Conservation (phyloP, 306 rosid genomes). For the Luffa acutangula region DNA sequence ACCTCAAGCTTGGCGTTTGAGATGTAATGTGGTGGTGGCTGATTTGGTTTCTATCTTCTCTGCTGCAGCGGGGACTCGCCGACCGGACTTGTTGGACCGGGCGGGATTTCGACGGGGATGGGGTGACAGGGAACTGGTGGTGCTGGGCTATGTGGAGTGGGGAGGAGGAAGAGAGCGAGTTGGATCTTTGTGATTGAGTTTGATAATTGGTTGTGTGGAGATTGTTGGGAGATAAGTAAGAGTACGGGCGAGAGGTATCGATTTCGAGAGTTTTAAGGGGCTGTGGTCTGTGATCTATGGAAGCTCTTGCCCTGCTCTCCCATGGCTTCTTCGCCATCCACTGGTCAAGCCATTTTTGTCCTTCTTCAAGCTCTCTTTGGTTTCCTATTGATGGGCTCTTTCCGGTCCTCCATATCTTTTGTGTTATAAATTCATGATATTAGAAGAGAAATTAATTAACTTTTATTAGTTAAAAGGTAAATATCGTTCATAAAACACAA, state of each 20-base stretch:
- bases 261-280: conserved; percentile 72
- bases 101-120: conserved; percentile 66
- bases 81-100: conserved; percentile 67
- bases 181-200: conserved; percentile 47
- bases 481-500: background rate
- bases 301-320: conserved; percentile 76
- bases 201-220: conserved; percentile 50
- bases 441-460: background rate
- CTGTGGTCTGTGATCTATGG: conserved; percentile 68
- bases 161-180: conserved; percentile 23
- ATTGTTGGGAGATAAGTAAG: conserved; percentile 38
- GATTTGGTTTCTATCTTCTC: conserved; percentile 49
- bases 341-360: conserved; percentile 67
- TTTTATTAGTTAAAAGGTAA: background rate
- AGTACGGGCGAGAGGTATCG: conserved; percentile 79
- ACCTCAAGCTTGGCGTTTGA: conserved; percentile 85
- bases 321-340: conserved; percentile 86
- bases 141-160: conserved; percentile 37
- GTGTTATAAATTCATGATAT: background rate
- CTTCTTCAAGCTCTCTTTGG: conserved; percentile 69
- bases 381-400: conserved; percentile 76
- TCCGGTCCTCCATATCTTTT: conserved; percentile 52
- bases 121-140: conserved; percentile 57
- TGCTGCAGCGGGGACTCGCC: conserved; percentile 52
- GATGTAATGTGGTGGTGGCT: conserved; percentile 27